Base-by-base conservation (phyloP, 805 yeast genomes). In the Metschnikowia vanudenii region DNA sequence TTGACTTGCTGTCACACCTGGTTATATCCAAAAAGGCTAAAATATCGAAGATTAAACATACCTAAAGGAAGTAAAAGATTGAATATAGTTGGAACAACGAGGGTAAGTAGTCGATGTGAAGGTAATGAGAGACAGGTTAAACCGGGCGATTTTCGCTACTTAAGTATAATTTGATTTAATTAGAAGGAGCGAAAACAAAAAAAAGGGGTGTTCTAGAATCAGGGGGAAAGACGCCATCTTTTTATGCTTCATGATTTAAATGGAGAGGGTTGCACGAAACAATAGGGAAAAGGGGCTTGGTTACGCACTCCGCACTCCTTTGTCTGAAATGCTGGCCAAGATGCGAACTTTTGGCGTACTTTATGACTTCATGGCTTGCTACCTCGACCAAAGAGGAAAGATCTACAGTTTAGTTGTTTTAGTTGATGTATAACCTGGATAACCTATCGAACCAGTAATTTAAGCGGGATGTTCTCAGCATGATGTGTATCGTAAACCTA, bases 111-210 rank as follows among this genome's bases (percentile, higher is more conserved):
- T 10, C 13, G 26, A 12, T 36, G n/a, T 12, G 29, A 20, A 20
- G 28, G 10, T 38, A 52, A 52, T 54, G 54, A 52, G 45, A 39
- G 56, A 50, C 51, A 47, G 52, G 54, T 52, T 50, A 47, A 52
- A 50, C 53, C 49, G 47, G 43, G 41, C 35, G 14, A 22, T 8
- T 22, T 22, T 22, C 8, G 24, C 8, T 22, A 22, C 24, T 22
- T 22, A 22, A 22, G 8, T 22, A 22, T 22, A 22, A 22, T 22
- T 22, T 22, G 24, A 22, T 22, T 22, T 22, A 8, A 4, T 22
- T 22, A 22, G 24, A 22, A 22, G 24, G 24, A 8, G 24, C 24
- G 8, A 22, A 22, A 28, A 13, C 32, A n/a, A 32, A 40, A 42
- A 45, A 26, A 39, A 13, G 39, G 24, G n/a, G 33, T 18, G n/a